Base-by-base conservation (phyloP, 495 filamentous ascomycete genomes). In the Penicillium parvum region DNA sequence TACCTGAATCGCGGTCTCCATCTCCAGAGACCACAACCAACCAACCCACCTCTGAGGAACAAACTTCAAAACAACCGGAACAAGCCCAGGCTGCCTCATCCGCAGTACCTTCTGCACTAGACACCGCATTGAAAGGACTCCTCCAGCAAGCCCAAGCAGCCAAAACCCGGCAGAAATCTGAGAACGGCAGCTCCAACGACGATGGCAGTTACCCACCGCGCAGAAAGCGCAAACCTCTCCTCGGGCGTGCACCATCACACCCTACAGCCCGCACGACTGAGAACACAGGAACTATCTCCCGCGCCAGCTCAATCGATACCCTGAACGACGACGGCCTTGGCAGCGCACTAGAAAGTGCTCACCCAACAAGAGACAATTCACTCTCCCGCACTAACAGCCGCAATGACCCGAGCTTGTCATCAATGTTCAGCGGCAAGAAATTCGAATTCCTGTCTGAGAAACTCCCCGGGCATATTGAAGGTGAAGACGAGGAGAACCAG, bases 241-340 rank as follows among this genome's bases (percentile, higher is more conserved):
- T 78, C n/a, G 74, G 74, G 19, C 64, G 74, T 27, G 74, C 70
- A 5, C 57, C 66, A 18, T 76, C 73, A 1, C 63, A 68, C 26
- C 45, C 68, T 17, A 68, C 68, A 18, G 37, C 40, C 19, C 58
- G 55, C 47, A 49, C 47, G 22, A 37, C 37, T 16, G 60, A 63
- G 4, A 45, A 40, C 19, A 47, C 41, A 8, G 33, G 18, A 2
- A 27, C 49, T 14, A 48, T 56, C 37, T 74, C 71, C 18, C 73
- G 72, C 29, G 74, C 73, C 29, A 76, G 73, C 58, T 76, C 72
- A 22, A 69, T 76, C 42, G 74, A 76, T 38, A 76, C 73, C 7
- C 55, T 76, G n/a, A 76, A 78, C 46, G 74, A 74, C 21, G 74
- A 78, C 36, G 74, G 74, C 11, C 54, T 69, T 21, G 74, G 73